Base-by-base conservation (phyloP, 306 rosid species). In the Malus orientalis region DNA sequence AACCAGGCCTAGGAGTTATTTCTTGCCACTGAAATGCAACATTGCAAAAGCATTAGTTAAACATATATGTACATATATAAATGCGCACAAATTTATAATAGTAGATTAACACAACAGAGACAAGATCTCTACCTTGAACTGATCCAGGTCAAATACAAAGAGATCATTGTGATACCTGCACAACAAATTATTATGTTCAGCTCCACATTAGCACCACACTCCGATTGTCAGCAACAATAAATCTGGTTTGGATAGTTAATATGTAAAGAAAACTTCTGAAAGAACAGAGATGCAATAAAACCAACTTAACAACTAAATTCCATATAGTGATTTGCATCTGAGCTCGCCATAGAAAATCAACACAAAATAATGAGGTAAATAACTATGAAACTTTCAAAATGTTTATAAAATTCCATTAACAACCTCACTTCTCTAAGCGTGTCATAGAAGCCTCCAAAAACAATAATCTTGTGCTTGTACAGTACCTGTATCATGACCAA, bases 371-470 rank as follows among this genome's bases (percentile, higher is more conserved):
- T 29, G 13, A 83, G 49, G 51, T 58, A 44, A 45, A 66, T 61
- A 74, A 79, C 38, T 45, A 71, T 25, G 74, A 76, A 57, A 68
- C 59, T 61, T 54, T 16, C 60, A 80, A 60, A 81, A 74, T 44
- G 33, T 62, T 74, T 3, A 66, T 7, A 53, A 87, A 75, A 80
- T 70, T 68, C 72, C 54, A 73, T 71, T 74, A 86, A 68, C 93
- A 87, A 90, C 99, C 99, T 95, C 96, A 92, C 99, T 95, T 95
- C 97, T 92, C 97, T 84, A 69, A 92, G 93, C 44, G 97, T 95
- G 83, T 95, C 98, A 82, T 95, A 95, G 91, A 92, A 95, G 78
- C 98, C 98, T 54, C 98, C 98, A 81, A 95, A 95, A 76, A 95
- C 90, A 80, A 95, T 89, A 81, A 95, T 86, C 90, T 90, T 95